Evolutionary conservation across 2,329 filamentous ascomycete species (phyloP), one percentile per base, ranked within the genome.

Genomic region (Cladosporium colombiae): DNA sequence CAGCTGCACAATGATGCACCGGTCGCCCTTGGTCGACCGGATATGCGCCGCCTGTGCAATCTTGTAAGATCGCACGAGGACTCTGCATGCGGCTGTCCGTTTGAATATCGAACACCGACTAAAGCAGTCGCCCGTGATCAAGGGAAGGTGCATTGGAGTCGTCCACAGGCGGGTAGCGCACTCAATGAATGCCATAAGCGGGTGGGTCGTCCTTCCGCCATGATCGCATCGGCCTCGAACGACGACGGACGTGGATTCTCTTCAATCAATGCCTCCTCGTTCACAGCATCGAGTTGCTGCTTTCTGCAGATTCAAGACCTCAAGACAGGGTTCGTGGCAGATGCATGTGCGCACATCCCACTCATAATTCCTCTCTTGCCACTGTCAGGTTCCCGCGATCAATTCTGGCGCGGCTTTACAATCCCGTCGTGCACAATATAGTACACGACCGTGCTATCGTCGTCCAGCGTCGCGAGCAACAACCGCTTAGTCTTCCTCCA

Each of bases 341-440:
- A 10, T 6, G 27, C 40, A 13, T 46, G n/a, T 13, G n/a, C n/a
- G n/a, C n/a, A 21, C n/a, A 23, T 8, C 8, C 7, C 13, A n/a
- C 8, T 46, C n/a, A 21, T 44, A 13, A 11, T 10, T 21, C 40
- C 40, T 46, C n/a, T 46, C n/a, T 46, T 23, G 40, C n/a, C n/a
- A 21, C 21, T 44, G 37, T 18, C 18, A 11, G 23, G 13, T 46
- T 11, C 5, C 40, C 8, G 4, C 40, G n/a, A 35, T 84, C 80
- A 94, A 76, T 95, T 95, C 77, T 94, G 91, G 65, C 91, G 84
- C 27, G 91, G 91, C 81, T 94, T 95, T 62, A 94, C 90, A 69
- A 93, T 88, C n/a, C 91, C 91, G 76, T 94, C 91, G 73, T 94
- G 91, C 76, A 94, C 86, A 68, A 93, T 84, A 75, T 95, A 95